These are phyloP conservation scores for bread wheat (Triticum aestivum) DNA, from an alignment of 176 grass and related monocot genomes.

Conservation along the genomic window IWGSC_CS_RefSeq_v2.1 NC_057811.1:62801767-62802266, in stretches of 20 bases:
- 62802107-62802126: constrained; percentile 31
- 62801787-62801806: not conserved
- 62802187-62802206: not conserved
- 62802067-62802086: constrained; percentile 9
- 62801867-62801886: not conserved
- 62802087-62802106: constrained; percentile 16
- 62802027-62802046: not conserved
- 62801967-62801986: not conserved
- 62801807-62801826: not conserved
- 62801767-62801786: too few relatives aligned
- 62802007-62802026: not conserved
- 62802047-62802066: not conserved
- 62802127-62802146: not conserved
- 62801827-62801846: not conserved
- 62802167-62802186: constrained; percentile 16
- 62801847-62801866: not conserved
- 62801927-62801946: not conserved
- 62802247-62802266: not conserved
- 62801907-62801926: not conserved
- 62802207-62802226: constrained; percentile 21
- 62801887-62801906: not conserved
- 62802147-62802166: constrained; percentile 31
- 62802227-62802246: constrained; percentile 12
- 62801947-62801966: not conserved
- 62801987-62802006: not conserved